A percentile compares a stretch with the other conserved stretches of the same genome.
phyloP scores from a whole-genome alignment of 1,284 basidiomycete genomes.

The Cryptococcus wingfieldii region DNA sequence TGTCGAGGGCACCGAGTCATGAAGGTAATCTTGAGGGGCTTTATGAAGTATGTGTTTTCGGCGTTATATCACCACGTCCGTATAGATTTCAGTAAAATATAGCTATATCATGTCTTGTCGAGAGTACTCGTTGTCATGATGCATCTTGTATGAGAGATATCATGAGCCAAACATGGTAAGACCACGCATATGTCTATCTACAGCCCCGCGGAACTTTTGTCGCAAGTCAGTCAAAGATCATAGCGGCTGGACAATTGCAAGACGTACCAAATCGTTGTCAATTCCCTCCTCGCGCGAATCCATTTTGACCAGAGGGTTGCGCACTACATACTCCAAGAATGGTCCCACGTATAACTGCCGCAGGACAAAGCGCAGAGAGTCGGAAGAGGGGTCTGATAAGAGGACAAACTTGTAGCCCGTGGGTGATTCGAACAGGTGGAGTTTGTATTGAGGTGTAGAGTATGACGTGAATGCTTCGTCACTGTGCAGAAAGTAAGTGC shows the following conservation, averaged over 20 bases:
- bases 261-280: conserved; percentile 66
- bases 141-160: not conserved
- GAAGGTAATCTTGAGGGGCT: not conserved
- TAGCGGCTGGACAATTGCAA: not conserved
- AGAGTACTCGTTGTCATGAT: not conserved
- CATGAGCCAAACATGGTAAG: conserved; percentile 46
- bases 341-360: conserved; percentile 89
- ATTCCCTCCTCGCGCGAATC: conserved; percentile 75
- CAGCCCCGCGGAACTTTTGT: conserved; percentile 72
- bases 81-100: not conserved
- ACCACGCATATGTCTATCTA: conserved; percentile 64
- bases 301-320: conserved; percentile 81
- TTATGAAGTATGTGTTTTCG: not conserved
- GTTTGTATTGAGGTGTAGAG: conserved; percentile 84
- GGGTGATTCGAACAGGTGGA: conserved; percentile 86
- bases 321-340: conserved; percentile 87
- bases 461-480: conserved; percentile 89
- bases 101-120: not conserved
- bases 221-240: not conserved
- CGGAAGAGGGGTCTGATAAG: conserved; percentile 77
- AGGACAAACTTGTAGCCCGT: conserved; percentile 95
- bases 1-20: conserved; percentile 1
- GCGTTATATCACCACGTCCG: not conserved
- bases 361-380: conserved; percentile 76
- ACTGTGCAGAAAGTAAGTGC: conserved; percentile 48